Base-by-base conservation (phyloP, 2,329 filamentous ascomycete genomes). In the Trematosphaeria pertusa region DNA sequence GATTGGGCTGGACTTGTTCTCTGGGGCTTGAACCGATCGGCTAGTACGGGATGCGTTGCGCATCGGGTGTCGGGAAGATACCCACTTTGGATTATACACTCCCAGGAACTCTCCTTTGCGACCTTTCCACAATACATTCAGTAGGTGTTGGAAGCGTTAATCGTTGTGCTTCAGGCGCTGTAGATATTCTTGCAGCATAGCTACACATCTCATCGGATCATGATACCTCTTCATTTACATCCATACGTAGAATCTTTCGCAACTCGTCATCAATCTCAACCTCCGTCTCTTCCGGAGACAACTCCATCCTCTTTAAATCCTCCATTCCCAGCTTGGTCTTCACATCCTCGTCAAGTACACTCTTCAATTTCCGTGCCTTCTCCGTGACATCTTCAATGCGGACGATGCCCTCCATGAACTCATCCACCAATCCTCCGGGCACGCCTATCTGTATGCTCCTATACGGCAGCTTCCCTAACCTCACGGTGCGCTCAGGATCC, bases 401-500 rank as follows among this genome's bases (percentile, higher is more conserved):
- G 4, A 76, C 67, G 54, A 85, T 80, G 74, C 79, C 80, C 32
- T 81, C 71, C 3, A 76, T 70, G 77, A 79, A 85, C 20, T 58
- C 66, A 20, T 66, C 63, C 24, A 76, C 76, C 40, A 82, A 54
- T 1, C 62, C 64, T 2, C 67, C 74, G 1, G 79, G 76, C n/a
- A 86, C 77, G 1, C 83, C 83, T 52, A 86, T 80, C 72, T 87
- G 83, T 21, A 87, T 82, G 58, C 81, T 84, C 32, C 83, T 71
- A 59, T 81, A 77, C 6, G 58, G 63, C 40, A 85, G 50, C 50
- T 69, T 73, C 9, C 64, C 75, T 9, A 85, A 61, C 26, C 64
- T 61, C 1, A 77, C 63, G 18, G 73, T 72, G 15, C 84, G 61
- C 60, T 87, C 84, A 0, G 84, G 84, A 64, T 87, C 84, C 84